Conservation (phyloP, 257 asterid species). For the Jaltomata sinuosa region DNA sequence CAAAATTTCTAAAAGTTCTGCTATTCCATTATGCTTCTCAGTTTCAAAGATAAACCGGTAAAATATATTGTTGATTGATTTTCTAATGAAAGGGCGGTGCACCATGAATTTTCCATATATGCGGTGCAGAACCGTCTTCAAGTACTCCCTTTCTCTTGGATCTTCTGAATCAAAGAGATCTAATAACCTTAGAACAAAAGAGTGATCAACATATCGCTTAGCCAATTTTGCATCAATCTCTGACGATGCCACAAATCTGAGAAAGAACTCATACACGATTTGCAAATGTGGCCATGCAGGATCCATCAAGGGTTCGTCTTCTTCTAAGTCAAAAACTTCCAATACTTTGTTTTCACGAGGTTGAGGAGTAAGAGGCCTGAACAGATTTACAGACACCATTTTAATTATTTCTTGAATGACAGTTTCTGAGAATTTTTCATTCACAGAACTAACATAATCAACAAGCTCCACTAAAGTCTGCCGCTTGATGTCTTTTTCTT, state of each 20-base stretch:
- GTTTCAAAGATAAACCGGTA: conserved; percentile 52
- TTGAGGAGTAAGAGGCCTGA: conserved; percentile 44
- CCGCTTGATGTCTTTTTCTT: conserved; percentile 57
- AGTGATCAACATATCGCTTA: conserved; percentile 55
- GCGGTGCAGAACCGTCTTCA: conserved; percentile 54
- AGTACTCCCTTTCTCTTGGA: conserved; percentile 61
- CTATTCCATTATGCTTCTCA: conserved; percentile 63
- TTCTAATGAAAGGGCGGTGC: conserved; percentile 58
- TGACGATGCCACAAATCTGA: conserved; percentile 60
- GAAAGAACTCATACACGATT: conserved; percentile 54
- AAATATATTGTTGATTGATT: conserved; percentile 54
- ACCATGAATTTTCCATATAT: conserved; percentile 69
- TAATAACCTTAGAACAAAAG: conserved; percentile 40
- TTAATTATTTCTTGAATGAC: conserved; percentile 45
- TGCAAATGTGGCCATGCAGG: conserved; percentile 67
- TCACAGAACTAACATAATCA: conserved; percentile 40
- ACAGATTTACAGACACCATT: conserved; percentile 42
- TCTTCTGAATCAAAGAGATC: conserved; percentile 68
- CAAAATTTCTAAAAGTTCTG: conserved; percentile 56
- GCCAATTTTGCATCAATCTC: conserved; percentile 67
- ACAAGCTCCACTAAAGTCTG: conserved; percentile 57
- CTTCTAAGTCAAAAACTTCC: conserved; percentile 55
- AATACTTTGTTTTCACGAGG: conserved; percentile 48
- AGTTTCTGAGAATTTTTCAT: conserved; percentile 45
- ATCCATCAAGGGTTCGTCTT: conserved; percentile 62